Percentiles rank a stretch among this genome's conserved stretches.
These are phyloP conservation scores for Cryphonectria radicalis DNA, from an alignment of 2,329 filamentous ascomycete species.

Conservation along the genomic window DNA sequence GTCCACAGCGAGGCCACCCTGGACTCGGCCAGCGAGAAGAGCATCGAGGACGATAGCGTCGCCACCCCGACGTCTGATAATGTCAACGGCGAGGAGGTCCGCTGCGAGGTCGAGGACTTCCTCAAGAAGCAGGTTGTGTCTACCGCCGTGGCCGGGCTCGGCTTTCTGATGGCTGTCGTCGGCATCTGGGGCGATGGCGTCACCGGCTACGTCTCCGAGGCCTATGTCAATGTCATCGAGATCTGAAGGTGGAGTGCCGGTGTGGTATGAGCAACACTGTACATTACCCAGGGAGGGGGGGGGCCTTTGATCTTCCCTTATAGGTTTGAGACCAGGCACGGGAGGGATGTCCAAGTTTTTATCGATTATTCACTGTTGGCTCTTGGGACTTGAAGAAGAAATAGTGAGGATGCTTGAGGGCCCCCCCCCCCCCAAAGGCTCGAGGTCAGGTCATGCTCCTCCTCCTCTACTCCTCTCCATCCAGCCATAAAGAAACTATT, in stretches of 20 bases:
- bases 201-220: constrained; percentile 21
- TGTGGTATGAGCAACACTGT: neutral
- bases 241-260: neutral
- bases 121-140: constrained; percentile 58
- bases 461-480: constrained; percentile 4
- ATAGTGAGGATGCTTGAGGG: neutral
- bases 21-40: constrained; percentile 54
- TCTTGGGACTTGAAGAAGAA: neutral
- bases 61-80: constrained; percentile 45
- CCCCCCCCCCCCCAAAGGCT: neutral
- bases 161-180: constrained; percentile 64
- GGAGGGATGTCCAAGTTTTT: neutral
- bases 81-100: constrained; percentile 66
- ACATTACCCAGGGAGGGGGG: neutral
- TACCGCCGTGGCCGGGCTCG: constrained; percentile 57
- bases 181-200: constrained; percentile 55
- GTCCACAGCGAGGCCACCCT: constrained; percentile 49
- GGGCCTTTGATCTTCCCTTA: neutral
- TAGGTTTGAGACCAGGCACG: neutral
- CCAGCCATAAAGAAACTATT: neutral
- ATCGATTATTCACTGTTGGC: constrained; percentile 47
- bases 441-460: neutral
- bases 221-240: constrained; percentile 22
- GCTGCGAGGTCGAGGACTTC: constrained; percentile 59
- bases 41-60: constrained; percentile 45